Base-by-base conservation (phyloP, 176 grass and related monocot species). In the Tillandsia fasciculata region DNA sequence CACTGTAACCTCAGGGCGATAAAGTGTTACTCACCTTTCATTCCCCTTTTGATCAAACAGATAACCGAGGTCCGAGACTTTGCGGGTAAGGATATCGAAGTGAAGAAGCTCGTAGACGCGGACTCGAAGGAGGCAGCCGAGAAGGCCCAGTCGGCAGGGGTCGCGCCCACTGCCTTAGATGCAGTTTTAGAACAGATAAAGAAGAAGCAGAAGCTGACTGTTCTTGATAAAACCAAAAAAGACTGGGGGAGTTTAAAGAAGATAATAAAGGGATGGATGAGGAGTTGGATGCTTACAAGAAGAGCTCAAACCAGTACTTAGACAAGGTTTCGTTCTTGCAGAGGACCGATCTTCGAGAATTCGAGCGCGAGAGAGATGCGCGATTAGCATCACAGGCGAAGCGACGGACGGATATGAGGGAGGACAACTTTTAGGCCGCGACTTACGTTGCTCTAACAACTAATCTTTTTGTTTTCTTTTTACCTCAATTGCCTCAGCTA, bases 191-290 rank as follows among this genome's bases (percentile, higher is more conserved):
- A 99, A 67, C 90, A 94, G 81, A 99, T 99, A 86, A 87, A 78
- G 81, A 99, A 99, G 82, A 99, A 93, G 11, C 86, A 77, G 64
- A 99, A 99, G 85, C 83, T 99, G 26, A 99, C 87, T 14, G 95
- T 99, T n/a, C 83, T 99, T 24, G 90, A 94, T 72, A 99, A 99
- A 71, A 99, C 95, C 0, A 99, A 99, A 75, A 99, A 94, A 78
- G 95, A 99, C 68, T 99, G 95, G 95, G 86, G 56, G 95, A 99
- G 75, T 99, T 88, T 64, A 99, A 99, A 82, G 94, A 77, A 22
- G 95, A 99, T 53, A 99, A 90, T 67, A 84, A 74, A 52, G 90
- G 91, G 0, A 28, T 99, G 82, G 95, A 86, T 70, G 84, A 94
- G 47, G 87, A 99, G 70, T 70, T 99, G 72, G 95, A 87, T 15